Evolutionary conservation across 495 filamentous ascomycete species (phyloP), one percentile per base, ranked within the genome.

Genomic region (Cladorrhinum samala): DNA sequence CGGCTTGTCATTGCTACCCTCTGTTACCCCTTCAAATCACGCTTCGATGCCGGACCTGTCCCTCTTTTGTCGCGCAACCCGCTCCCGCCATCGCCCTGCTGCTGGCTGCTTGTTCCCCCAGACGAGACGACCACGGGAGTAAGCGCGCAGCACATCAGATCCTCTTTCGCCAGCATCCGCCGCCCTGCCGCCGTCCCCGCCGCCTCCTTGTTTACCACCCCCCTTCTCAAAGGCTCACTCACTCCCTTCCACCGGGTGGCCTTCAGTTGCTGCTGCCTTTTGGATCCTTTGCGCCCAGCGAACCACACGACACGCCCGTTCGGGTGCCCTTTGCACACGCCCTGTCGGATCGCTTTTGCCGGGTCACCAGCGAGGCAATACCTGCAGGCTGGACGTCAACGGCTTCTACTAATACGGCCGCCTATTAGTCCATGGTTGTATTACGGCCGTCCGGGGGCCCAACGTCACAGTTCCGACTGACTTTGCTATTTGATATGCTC

Each of bases 401-500:
- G 54, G 55, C 39, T 48, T 59, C 56, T 59, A 64, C 65, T 64
- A 60, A 60, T 57, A 68, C 38, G 57, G 21, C 62, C 65, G 54
- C 48, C 54, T 53, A 46, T 56, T 57, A 56, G 52, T 44, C 39
- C 48, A 57, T 52, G 61, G 53, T 54, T 54, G 64, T 60, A 60
- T 64, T 64, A 58, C 42, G 52, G 23, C 45, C 54, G 50, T 27
- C 50, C 54, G 54, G 48, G 45, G 49, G 49, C 61, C 63, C 59
- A 54, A 60, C 65, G 58, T 58, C 56, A 52, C 58, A 54, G 53
- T 46, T 62, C 63, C 60, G 60, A 58, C 49, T 36, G 19, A 20
- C 21, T 20, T 33, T 36, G 11, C 45, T 43, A 27, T 46, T 53
- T 13, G 30, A 36, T 30, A 41, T 27, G n/a, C 18, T 47, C 37